Base-by-base conservation (phyloP, 169 alveolate species). In the Sarcocystis neurona region DNA sequence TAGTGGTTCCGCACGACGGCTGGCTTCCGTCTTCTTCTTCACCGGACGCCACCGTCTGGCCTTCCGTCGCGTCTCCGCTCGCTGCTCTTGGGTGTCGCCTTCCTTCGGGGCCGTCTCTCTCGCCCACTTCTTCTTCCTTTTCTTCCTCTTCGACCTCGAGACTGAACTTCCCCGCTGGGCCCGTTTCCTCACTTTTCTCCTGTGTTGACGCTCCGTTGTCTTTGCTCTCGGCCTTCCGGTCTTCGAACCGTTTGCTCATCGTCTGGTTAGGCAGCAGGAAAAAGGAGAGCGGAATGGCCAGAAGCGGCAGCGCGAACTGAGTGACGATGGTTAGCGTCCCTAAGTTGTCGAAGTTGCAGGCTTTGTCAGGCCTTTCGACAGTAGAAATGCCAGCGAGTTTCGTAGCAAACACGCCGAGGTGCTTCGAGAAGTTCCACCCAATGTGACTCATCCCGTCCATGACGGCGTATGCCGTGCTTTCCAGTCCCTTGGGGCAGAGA, bases 241-340 rank as follows among this genome's bases (percentile, higher is more conserved):
- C n/a, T n/a, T n/a, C n/a, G n/a, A n/a, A n/a, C n/a, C 82, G 82
- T 5, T 32, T 23, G 23, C 56, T 39, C 82, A 72, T 72, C 27
- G 87, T 63, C 60, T 66, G 47, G 46, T 41, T 50, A 15, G 92
- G 92, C n/a, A 89, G 78, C 50, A 89, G 70, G 60, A 89, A 37
- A 63, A 80, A 89, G 46, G 92, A 66, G 20, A 89, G 90, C 63
- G 92, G 92, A 20, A 89, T 89, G 50, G 86, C 60, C 46, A 68
- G 18, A 15, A 80, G 32, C n/a, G 92, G 92, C 15, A 89, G 87
- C 5, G 79, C 56, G 56, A 77, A 50, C 68, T 89, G 92, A 8
- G 90, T 66, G 43, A 89, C 60, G n/a, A 89, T 56, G 15, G 82
- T 66, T 66, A 89, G 79, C 66, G 44, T 63, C 60, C 89, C 75